Evolutionary conservation across 768 basidiomycete genomes (phyloP), one percentile per base, ranked within the genome.

Genomic region (Amyloporia xantha): DNA sequence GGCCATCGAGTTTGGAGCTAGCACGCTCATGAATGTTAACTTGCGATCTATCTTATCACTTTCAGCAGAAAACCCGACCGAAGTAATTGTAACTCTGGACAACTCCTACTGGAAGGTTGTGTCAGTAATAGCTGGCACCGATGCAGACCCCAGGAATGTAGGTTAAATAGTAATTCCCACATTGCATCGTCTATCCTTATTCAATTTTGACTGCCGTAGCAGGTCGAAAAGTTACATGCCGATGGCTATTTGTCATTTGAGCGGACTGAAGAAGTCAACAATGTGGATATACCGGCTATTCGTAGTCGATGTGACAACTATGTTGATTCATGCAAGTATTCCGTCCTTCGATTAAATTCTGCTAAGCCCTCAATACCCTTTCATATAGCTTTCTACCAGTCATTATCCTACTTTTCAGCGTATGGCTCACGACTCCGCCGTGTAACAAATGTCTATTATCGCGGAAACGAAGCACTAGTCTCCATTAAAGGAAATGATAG

Each of bases 1-100:
- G 71, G 68, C 65, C 1, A 48, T 72, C 10, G 68, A 71, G 45
- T 66, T 63, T 41, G 70, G 71, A 7, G 64, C 61, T 1, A 41
- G 37, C 51, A 54, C 36, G 48, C 52, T 54, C 4, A 57, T 50
- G 51, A 50, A 66, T 39, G 58, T 64, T 23, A 51, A 64, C 17
- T 59, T 66, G 24, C 46, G 39, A 33, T 48, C 59, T 0, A 56
- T 64, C 24, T 54, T 64, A 3, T 49, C 61, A 2, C 49, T 64
- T 4, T 59, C 62, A 2, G 46, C 59, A 5, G 58, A 63, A 41
- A 49, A 50, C 1, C 60, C 61, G 1, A 38, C 47, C 0, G 47
- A 51, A 10, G 46, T 63, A 4, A 42, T 60, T 1, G 58, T 65
- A 7, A 37, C 52, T 24, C 44, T 51, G 2, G 52, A 58, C 2